Percentiles rank a stretch among this genome's conserved stretches.
phyloP scores from a whole-genome alignment of 805 yeast genomes.

The Zygotorulaspora sp. region DNA sequence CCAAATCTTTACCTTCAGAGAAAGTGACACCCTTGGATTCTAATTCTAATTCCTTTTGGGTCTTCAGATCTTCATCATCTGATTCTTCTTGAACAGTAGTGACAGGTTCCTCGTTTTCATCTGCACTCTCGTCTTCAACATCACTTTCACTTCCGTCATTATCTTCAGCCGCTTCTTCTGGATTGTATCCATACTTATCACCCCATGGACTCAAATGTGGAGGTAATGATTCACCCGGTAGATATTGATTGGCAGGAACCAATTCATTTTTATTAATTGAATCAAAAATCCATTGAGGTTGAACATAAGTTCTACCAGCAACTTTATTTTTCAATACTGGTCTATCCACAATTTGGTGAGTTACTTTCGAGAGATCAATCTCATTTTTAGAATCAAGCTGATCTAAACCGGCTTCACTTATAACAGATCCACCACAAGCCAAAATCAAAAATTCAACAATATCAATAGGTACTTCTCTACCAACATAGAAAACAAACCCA shows the following conservation, averaged over 20 bases:
- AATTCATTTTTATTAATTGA: constrained; percentile 73
- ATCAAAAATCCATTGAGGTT: constrained; percentile 98
- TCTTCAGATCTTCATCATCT: constrained; percentile 51
- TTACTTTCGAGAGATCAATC: constrained; percentile 61
- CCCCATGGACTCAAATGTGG: constrained; percentile 99
- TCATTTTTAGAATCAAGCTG: constrained; percentile 47
- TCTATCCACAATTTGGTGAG: constrained; percentile 94
- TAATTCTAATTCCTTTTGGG: constrained; percentile 79
- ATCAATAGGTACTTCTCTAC: constrained; percentile 94
- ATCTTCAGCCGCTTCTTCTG: constrained; percentile 49
- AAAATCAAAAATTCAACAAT: constrained; percentile 81
- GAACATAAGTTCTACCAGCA: constrained; percentile 88
- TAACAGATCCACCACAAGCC: constrained; percentile 78
- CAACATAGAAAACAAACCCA: constrained; percentile 75
- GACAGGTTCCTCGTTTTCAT: constrained; percentile 29
- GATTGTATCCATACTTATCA: constrained; percentile 86
- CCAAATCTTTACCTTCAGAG: constrained; percentile 49
- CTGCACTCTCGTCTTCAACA: constrained; percentile 48
- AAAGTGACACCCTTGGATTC: constrained; percentile 85
- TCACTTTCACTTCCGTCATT: constrained; percentile 42
- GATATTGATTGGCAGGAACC: constrained; percentile 72
- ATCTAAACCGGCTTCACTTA: constrained; percentile 85
- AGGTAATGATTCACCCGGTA: constrained; percentile 93
- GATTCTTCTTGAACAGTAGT: constrained; percentile 45
- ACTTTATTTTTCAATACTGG: constrained; percentile 74